Conservation (phyloP, 208 protist species). For the Trypanosoma lewisi region DNA sequence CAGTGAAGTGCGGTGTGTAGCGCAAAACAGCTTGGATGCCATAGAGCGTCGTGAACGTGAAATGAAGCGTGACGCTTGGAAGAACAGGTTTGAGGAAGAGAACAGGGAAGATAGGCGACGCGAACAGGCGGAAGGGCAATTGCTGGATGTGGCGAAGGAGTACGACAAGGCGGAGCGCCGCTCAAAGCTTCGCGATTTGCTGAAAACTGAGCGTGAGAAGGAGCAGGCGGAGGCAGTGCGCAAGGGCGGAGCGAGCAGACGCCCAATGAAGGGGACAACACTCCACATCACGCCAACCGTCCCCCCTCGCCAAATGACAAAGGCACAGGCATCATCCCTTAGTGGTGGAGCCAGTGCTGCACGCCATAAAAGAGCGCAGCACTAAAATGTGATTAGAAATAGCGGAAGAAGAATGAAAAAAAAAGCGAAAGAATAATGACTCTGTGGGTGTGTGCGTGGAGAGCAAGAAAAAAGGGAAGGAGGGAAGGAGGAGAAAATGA, state of each 20-base stretch:
- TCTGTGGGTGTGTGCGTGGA: no score
- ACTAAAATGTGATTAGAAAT: background rate
- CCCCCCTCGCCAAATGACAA: background rate
- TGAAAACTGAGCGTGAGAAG: slow-evolving; percentile 80
- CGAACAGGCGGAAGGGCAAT: slow-evolving; percentile 62
- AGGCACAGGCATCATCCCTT: background rate
- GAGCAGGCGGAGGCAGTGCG: slow-evolving; percentile 44
- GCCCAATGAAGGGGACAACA: background rate
- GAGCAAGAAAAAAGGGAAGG: background rate
- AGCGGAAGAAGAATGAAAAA: no score
- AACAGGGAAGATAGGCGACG: slow-evolving; percentile 58
- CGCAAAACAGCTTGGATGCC: slow-evolving; percentile 32
- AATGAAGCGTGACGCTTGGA: slow-evolving; percentile 18
- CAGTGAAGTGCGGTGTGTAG: slow-evolving; percentile 53
- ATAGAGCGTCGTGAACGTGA: slow-evolving; percentile 34
- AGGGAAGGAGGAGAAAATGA: background rate
- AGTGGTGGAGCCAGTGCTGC: background rate
- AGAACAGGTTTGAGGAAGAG: slow-evolving; percentile 32
- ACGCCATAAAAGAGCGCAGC: background rate
- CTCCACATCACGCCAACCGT: background rate
- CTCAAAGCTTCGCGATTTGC: slow-evolving; percentile 81
- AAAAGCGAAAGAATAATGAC: background rate
- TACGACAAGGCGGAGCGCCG: slow-evolving; percentile 85
- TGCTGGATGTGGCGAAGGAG: slow-evolving; percentile 87
- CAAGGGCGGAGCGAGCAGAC: slow-evolving; percentile 14